Evolutionary conservation across 345 rosid species (phyloP), one percentile per base, ranked within the genome.

Genomic region (Gossypium rotundifolium): DNA sequence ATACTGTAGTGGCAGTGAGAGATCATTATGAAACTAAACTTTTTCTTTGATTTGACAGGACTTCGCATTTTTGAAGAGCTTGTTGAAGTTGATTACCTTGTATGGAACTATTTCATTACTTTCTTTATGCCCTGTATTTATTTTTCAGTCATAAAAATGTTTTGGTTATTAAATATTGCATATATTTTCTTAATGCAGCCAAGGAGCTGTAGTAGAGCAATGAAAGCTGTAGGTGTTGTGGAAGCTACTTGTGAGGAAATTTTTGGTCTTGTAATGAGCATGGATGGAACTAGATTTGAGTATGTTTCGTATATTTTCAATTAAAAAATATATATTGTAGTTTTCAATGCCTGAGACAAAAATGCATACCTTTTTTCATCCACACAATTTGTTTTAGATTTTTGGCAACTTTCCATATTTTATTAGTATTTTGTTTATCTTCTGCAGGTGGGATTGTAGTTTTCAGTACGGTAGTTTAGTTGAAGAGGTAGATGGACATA

Each of bases 401-500:
- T 48, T 52, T 25, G 14, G 44, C 20, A 14, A 49, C 20, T 23
- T 48, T 67, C 12, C 7, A 6, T 11, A 4, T 45, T 48, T 48
- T 22, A 17, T 64, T 12, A 17, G 17, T 54, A 12, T 65, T 42
- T 25, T 25, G 5, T 74, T 74, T 44, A 20, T 63, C 45, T 80
- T 74, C 65, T 84, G 85, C 90, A 96, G 99, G 86, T 96, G 99
- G 99, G 99, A 96, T 83, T 88, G 95, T 84, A 96, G 97, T 80
- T 96, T 96, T 79, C 97, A 90, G 33, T 66, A 84, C 81, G 98
- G 99, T 75, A 90, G 97, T 78, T 84, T 96, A 80, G 99, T 96
- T 80, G 99, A 96, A 87, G 98, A 96, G 85, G 99, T 96, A 18
- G 99, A 96, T 87, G 99, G 99, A 65, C 99, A 93, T 81, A 96